Percentiles rank a stretch among this genome's conserved stretches.
Conservation (phyloP, 805 yeast genomes). For the Candida krabiensis region DNA sequence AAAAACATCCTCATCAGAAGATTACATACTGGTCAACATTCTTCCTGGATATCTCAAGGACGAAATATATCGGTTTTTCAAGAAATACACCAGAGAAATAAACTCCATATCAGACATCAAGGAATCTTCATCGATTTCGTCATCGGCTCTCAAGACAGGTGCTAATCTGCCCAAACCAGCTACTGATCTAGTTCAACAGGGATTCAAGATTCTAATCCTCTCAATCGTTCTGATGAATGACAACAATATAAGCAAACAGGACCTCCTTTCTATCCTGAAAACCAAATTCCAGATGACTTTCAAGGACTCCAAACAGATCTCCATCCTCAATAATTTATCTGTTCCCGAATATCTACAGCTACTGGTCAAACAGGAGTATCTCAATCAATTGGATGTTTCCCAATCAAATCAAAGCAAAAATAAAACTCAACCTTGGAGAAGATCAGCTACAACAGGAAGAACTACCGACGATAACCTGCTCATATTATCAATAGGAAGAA, state of each 20-base stretch:
- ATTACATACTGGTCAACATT: conserved; percentile 25
- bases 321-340: conserved; percentile 20
- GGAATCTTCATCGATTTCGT: conserved; percentile 3
- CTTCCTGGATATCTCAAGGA: conserved; percentile 23
- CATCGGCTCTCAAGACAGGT: conserved; percentile 11
- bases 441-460: conserved; percentile 7
- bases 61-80: conserved; percentile 20
- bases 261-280: conserved; percentile 23
- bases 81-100: conserved; percentile 7
- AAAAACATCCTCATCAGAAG: conserved; percentile 15
- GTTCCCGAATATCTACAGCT: conserved; percentile 22
- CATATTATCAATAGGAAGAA: conserved; percentile 30
- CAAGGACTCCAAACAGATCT: conserved; percentile 21
- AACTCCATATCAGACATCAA: conserved; percentile 14
- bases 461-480: conserved; percentile 25
- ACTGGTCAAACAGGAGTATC: conserved; percentile 29
- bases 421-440: conserved; percentile 5
- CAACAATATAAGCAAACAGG: conserved; percentile 28
- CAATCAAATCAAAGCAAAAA: conserved; percentile 7
- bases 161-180: conserved; percentile 28
- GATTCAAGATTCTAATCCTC: conserved; percentile 28
- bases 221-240: conserved; percentile 27
- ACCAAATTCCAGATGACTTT: conserved; percentile 24
- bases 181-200: conserved; percentile 22
- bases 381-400: conserved; percentile 24